Percentiles rank a stretch among this genome's conserved stretches.
Conservation (phyloP, 257 asterid genomes). For the Salvia hispanica region DNA sequence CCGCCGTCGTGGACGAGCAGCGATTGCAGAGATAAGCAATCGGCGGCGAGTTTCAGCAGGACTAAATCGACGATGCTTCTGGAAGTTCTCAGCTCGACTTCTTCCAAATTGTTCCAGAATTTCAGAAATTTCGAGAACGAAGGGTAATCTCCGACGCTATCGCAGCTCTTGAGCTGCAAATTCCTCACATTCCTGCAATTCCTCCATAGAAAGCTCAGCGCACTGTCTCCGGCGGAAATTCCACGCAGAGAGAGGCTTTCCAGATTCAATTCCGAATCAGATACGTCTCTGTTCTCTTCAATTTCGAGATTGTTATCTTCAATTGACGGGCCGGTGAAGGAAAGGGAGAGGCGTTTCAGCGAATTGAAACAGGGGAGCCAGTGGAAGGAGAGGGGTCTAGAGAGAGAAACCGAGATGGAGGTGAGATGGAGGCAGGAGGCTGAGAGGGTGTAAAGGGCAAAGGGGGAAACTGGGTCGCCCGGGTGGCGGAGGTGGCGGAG, state of each 20-base stretch:
- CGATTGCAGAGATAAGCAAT: conserved; percentile 47
- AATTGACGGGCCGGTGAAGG: conserved; percentile 30
- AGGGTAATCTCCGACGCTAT: conserved; percentile 60
- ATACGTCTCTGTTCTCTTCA: not conserved
- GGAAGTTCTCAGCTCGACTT: conserved; percentile 65
- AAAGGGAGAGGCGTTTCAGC: conserved; percentile 55
- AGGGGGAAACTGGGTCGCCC: conserved; percentile 44
- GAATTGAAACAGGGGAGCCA: conserved; percentile 53
- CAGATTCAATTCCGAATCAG: conserved; percentile 44
- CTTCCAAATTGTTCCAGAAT: conserved; percentile 39
- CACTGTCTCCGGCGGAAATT: conserved; percentile 48
- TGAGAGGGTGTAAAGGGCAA: conserved; percentile 48
- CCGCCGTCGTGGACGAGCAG: conserved; percentile 78
- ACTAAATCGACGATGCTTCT: conserved; percentile 59
- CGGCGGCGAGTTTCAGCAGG: conserved; percentile 46
- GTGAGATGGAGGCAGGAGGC: conserved; percentile 52
- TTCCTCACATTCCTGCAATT: conserved; percentile 58
- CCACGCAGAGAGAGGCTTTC: conserved; percentile 62
- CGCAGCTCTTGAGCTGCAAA: conserved; percentile 64
- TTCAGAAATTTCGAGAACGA: conserved; percentile 49
- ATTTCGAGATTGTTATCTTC: conserved; percentile 11
- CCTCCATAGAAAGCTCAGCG: conserved; percentile 60
- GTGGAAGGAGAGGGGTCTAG: conserved; percentile 52
- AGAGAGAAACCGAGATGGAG: conserved; percentile 51
- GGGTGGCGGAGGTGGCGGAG: conserved; percentile 53